These are phyloP conservation scores for Dothideomycetidae sp. DNA, from an alignment of 2,329 filamentous ascomycete genomes.

Conservation along the genomic window DNA sequence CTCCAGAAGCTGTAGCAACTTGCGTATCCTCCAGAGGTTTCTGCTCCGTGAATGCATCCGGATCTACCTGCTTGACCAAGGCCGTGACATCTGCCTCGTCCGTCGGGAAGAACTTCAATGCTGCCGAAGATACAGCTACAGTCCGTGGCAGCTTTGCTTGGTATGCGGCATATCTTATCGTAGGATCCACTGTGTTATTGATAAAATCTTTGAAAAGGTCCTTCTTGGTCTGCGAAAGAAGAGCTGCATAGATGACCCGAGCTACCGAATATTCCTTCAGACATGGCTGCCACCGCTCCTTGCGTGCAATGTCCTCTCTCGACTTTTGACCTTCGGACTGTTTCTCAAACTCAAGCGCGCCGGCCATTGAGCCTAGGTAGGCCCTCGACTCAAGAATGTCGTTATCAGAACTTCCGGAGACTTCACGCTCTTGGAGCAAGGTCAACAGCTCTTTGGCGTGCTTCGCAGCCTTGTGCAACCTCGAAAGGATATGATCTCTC, in stretches of 20 bases:
- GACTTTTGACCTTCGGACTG: conserved; percentile 37
- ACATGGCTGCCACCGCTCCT: conserved; percentile 59
- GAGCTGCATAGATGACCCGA: conserved; percentile 66
- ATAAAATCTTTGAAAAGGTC: conserved; percentile 80
- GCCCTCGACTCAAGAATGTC: conserved; percentile 77
- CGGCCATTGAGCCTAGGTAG: conserved; percentile 63
- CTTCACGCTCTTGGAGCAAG: conserved; percentile 47
- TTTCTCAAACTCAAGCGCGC: conserved; percentile 73
- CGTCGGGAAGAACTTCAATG: conserved; percentile 61
- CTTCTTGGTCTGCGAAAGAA: conserved; percentile 51
- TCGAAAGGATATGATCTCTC: conserved; percentile 76
- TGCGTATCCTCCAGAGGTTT: conserved; percentile 1
- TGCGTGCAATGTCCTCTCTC: conserved; percentile 21
- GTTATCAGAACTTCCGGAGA: conserved; percentile 50
- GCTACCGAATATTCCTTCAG: conserved; percentile 61
- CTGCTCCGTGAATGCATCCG: conserved; percentile 47
- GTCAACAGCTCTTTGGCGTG: conserved; percentile 54
- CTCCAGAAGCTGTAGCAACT: conserved; percentile 12
- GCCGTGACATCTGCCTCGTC: conserved; percentile 48
- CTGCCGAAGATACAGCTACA: conserved; percentile 63
- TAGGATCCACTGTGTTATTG: conserved; percentile 75
- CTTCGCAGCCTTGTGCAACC: conserved; percentile 64
- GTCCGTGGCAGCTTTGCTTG: conserved; percentile 79
- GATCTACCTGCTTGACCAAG: conserved; percentile 56
- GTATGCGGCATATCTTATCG: conserved; percentile 87